These are phyloP conservation scores for Tricholoma furcatifolium DNA, from an alignment of 768 basidiomycete genomes.

Conservation along the genomic window DNA sequence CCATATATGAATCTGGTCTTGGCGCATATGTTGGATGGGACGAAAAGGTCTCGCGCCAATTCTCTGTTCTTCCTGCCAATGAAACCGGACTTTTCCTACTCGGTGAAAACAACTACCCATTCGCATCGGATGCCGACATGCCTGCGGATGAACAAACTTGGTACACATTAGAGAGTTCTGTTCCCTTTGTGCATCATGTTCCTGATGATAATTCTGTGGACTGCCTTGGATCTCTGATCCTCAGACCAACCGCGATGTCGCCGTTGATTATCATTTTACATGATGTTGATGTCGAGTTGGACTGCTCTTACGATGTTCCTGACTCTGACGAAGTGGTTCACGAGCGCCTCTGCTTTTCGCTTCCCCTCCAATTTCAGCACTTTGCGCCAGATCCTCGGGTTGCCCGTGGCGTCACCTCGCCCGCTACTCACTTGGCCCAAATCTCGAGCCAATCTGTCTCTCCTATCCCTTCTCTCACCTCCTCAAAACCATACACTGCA, in stretches of 20 bases:
- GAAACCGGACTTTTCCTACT: conserved; percentile 50
- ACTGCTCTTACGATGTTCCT: conserved; percentile 52
- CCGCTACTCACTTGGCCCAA: conserved; percentile 4
- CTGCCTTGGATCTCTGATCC: conserved; percentile 37
- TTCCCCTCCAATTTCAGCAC: conserved; percentile 52
- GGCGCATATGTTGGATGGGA: conserved; percentile 21
- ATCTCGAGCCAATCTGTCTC: conserved; percentile 1
- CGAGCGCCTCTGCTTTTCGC: conserved; percentile 38
- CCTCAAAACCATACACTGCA: conserved; percentile 19
- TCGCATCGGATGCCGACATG: conserved; percentile 35
- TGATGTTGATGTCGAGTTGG: conserved; percentile 49
- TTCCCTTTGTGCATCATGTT: conserved; percentile 42
- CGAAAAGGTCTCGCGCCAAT: conserved; percentile 31
- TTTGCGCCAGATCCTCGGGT: conserved; percentile 33
- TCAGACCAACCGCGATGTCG: conserved; percentile 47
- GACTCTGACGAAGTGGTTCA: conserved; percentile 30
- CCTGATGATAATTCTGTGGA: conserved; percentile 26
- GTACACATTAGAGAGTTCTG: conserved; percentile 55
- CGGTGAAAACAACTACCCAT: conserved; percentile 48
- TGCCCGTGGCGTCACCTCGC: conserved; percentile 12
- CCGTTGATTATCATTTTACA: conserved; percentile 62
- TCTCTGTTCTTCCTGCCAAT: conserved; percentile 48
- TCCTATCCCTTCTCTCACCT: conserved; percentile 14
- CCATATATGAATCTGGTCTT: conserved; percentile 49
- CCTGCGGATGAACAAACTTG: conserved; percentile 38